Conservation (phyloP, 768 basidiomycete species). For the Lactifluus volemus region DNA sequence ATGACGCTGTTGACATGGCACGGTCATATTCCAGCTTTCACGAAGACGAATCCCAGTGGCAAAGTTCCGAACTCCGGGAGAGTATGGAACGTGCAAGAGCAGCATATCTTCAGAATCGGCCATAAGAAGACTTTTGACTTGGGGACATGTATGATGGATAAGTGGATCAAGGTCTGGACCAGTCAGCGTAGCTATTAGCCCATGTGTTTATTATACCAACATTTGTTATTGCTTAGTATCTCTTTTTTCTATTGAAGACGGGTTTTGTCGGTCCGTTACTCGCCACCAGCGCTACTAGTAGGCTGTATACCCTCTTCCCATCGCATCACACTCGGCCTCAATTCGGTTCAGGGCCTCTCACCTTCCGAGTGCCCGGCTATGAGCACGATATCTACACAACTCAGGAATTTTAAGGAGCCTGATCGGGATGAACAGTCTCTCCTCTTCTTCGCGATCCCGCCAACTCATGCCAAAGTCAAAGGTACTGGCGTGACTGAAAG, state of each 20-base stretch:
- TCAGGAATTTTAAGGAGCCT: slow-evolving; percentile 88
- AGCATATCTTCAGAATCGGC: slow-evolving; percentile 17
- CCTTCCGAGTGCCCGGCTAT: slow-evolving; percentile 29
- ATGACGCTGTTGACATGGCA: slow-evolving; percentile 16
- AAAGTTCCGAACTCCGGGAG: slow-evolving; percentile 59
- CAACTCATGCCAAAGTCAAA: slow-evolving; percentile 24
- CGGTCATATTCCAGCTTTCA: slow-evolving; percentile 22
- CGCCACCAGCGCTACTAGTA: background rate
- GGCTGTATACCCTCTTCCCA: background rate
- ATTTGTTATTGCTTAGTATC: background rate
- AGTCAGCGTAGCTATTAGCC: background rate
- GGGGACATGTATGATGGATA: background rate
- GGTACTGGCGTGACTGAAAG: slow-evolving; percentile 20
- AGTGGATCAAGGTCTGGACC: background rate
- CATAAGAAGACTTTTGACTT: slow-evolving; percentile 4
- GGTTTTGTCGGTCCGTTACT: background rate
- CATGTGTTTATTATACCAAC: background rate
- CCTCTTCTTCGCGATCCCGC: slow-evolving; percentile 80
- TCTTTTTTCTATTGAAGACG: background rate
- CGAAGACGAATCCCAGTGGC: slow-evolving; percentile 45
- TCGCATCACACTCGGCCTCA: background rate
- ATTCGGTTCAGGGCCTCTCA: background rate
- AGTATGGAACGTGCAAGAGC: slow-evolving; percentile 64
- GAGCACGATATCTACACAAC: slow-evolving; percentile 79
- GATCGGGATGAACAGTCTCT: slow-evolving; percentile 79